Base-by-base conservation (phyloP, 208 protist genomes). In the Acanthamoeba sp. region DNA sequence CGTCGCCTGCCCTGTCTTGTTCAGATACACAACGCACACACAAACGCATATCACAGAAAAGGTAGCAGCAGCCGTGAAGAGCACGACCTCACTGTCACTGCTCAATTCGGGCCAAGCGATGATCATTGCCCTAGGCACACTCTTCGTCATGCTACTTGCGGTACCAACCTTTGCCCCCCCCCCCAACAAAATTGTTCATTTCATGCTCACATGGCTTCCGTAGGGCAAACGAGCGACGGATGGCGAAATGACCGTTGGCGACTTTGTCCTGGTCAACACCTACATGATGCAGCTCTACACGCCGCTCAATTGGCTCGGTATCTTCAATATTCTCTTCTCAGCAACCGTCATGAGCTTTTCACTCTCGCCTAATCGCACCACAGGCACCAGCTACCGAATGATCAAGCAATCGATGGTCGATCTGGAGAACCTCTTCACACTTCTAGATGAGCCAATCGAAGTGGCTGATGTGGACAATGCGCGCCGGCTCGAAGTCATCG, bases 191-290 rank as follows among this genome's bases (percentile, higher is more conserved):
- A 10, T 95, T 12, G 10, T 66, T 10, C 57, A 64, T 55, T 27
- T 95, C 76, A 16, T 34, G 10, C 45, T 95, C 16, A 34, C n/a
- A 45, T 12, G 29, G 9, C n/a, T n/a, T 10, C 18, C 45, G 20
- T 55, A 91, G 85, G 91, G 91, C 18, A 64, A 88, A 27, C 57
- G 57, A 55, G 91, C 59, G 18, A 52, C 57, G 16, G 32, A 36
- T 32, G 95, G 96, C 7, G 71, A 84, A 9, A 85, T 98, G 88
- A 98, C 95, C 0, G 96, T 98, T 0, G 97, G 97, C 71, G 96
- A 98, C 69, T 89, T 98, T 22, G 97, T 98, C 1, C 93, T 98
- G 82, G 89, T 98, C n/a, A 97, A 97, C 91, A 96, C 95, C 32
- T 94, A 97, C 40, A 24, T 98, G 24, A 96, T 98, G 59, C 97